These are phyloP conservation scores for Allium sativum DNA, from an alignment of 106 monocot genomes.

Conservation along the genomic window DNA sequence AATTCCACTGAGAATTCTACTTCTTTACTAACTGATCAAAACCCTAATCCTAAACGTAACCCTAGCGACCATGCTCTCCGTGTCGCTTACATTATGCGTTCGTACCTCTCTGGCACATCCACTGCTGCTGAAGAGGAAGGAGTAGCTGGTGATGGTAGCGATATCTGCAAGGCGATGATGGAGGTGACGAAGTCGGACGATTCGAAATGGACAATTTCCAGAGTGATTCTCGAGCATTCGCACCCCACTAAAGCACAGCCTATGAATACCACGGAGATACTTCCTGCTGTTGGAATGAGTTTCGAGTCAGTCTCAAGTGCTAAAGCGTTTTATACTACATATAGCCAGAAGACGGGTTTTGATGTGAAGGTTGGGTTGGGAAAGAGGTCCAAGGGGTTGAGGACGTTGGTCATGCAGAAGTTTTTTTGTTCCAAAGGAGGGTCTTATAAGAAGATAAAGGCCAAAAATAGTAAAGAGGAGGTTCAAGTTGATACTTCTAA, in stretches of 20 bases:
- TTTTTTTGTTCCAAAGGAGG: conserved; percentile 49
- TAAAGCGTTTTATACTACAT: conserved; percentile 41
- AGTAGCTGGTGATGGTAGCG: neutral
- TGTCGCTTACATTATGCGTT: conserved; percentile 45
- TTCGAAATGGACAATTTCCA: conserved; percentile 37
- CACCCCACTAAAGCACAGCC: conserved; percentile 27
- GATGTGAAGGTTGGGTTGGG: conserved; percentile 28
- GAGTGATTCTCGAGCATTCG: conserved; percentile 26
- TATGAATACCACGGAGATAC: conserved; percentile 14
- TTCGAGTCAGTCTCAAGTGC: conserved; percentile 51
- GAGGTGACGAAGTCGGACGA: conserved; percentile 34
- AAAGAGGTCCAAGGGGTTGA: conserved; percentile 31
- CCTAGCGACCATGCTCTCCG: conserved; percentile 36
- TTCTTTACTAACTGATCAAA: too few relatives aligned
- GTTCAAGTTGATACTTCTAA: conserved; percentile 19
- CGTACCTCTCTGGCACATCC: conserved; percentile 21
- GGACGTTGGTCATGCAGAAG: conserved; percentile 45
- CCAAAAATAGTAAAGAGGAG: conserved; percentile 21
- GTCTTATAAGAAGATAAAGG: conserved; percentile 16
- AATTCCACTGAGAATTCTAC: too few relatives aligned
- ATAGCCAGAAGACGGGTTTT: conserved; percentile 53
- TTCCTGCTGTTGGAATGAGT: conserved; percentile 43
- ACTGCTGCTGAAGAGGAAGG: neutral
- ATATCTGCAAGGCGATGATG: conserved; percentile 40
- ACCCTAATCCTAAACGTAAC: neutral